phyloP scores from a whole-genome alignment of 2,329 filamentous ascomycete species.

The Botrytis porri region DNA sequence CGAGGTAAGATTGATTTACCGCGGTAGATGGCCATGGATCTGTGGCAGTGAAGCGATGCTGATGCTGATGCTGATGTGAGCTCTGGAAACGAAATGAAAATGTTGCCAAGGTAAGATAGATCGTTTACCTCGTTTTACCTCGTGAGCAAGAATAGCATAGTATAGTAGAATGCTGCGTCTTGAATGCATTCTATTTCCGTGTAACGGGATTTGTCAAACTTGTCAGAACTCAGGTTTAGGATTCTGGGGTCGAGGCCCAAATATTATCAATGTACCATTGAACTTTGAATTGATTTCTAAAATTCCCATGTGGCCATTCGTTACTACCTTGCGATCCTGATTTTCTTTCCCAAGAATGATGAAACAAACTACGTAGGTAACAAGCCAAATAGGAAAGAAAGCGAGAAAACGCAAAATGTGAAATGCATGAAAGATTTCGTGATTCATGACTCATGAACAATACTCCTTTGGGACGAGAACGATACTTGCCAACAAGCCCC shows the following conservation, averaged over 20 bases:
- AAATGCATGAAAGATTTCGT: background rate
- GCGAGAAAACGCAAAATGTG: background rate
- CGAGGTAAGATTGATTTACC: background rate
- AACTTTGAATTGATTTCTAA: background rate
- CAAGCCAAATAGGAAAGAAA: background rate
- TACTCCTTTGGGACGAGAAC: constrained; percentile 1
- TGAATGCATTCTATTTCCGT: background rate
- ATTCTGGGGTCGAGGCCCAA: background rate
- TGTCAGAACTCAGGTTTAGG: background rate
- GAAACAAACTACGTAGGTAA: background rate
- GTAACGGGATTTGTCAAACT: background rate
- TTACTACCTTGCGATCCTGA: constrained; percentile 8
- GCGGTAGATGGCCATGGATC: background rate
- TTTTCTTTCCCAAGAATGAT: background rate
- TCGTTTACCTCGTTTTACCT: background rate
- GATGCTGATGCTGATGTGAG: constrained; percentile 1
- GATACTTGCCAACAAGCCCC: background rate
- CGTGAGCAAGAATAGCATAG: background rate
- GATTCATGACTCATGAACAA: background rate
- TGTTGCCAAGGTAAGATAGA: background rate
- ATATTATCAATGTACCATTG: background rate
- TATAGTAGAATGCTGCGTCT: background rate
- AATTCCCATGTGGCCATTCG: background rate
- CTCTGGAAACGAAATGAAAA: background rate
- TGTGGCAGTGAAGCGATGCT: background rate